Base-by-base conservation (phyloP, 2,329 filamentous ascomycete species). In the Fusarium sp. region DNA sequence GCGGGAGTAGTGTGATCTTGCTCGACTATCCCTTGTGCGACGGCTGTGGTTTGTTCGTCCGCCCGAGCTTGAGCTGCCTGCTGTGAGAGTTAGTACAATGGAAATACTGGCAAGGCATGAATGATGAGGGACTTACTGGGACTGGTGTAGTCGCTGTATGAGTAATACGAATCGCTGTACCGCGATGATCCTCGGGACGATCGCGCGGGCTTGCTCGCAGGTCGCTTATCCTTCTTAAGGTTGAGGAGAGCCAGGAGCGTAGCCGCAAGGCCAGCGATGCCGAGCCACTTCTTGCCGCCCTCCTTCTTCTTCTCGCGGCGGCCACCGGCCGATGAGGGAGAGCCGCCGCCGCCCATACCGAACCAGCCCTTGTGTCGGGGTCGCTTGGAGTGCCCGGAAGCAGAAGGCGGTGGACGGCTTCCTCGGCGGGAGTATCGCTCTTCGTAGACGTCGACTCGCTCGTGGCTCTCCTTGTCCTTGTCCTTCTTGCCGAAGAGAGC, bases 401-500 rank as follows among this genome's bases (percentile, higher is more conserved):
- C 72, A 17, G 62, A 52, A 48, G 57, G 29, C 15, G 76, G 74
- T 27, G 70, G 70, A 14, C 75, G 73, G 71, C 76, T 77, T 52
- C 78, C 78, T 67, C 78, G 79, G 55, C 79, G 79, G 14, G 80
- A 82, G 73, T 84, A 85, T 39, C 84, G 84, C 72, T 90, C 87
- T 71, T 90, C 87, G 67, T 83, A 79, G 50, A 87, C 78, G 43
- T 89, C 86, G 67, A 88, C 82, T 42, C 78, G 76, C 59, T 86
- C 84, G 21, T 77, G 74, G 66, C 79, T 78, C 69, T 80, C 81
- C 56, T 67, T 68, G 53, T 85, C 82, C 36, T 78, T 81, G 65
- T 79, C 79, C 66, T 79, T 79, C 67, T 85, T 82, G 29, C 88
- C 88, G 63, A 91, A 84, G 65, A 90, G 73, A 44, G 83, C 82